These are phyloP conservation scores for Globisporangium parvum DNA, from an alignment of 352 stramenopile genomes.

Conservation along the genomic window DNA sequence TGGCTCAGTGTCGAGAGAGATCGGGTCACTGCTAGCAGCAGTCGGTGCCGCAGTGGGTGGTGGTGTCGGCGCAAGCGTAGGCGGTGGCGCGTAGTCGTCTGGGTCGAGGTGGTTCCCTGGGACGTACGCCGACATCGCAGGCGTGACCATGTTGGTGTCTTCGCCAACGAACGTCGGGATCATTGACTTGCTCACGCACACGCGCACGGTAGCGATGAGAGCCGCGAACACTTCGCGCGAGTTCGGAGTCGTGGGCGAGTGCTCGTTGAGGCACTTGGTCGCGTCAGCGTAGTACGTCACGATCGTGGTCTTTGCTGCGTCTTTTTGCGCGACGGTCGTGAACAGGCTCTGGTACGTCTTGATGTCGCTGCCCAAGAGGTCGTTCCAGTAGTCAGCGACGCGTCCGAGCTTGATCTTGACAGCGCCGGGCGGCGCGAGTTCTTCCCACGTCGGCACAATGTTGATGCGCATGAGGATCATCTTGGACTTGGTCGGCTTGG, in stretches of 20 bases:
- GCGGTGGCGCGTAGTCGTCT: constrained; percentile 1
- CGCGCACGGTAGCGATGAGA: not conserved
- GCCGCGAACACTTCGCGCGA: not conserved
- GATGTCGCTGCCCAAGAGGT: constrained; percentile 1
- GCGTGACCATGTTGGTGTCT: constrained; percentile 3
- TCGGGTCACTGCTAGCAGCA: too few relatives aligned
- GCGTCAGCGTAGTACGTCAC: constrained; percentile 1
- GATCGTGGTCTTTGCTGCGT: not conserved
- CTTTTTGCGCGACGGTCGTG: not conserved
- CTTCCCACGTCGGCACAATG: not conserved
- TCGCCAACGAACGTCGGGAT: constrained; percentile 3
- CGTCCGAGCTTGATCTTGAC: constrained; percentile 2
- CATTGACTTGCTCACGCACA: not conserved
- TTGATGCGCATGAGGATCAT: constrained; percentile 7
- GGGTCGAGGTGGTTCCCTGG: constrained; percentile 1
- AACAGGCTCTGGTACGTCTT: not conserved
- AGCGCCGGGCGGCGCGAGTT: not conserved
- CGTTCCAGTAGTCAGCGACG: constrained; percentile 1
- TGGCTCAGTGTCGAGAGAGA: too few relatives aligned
- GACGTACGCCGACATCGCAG: constrained; percentile 1
- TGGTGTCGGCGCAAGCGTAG: not conserved
- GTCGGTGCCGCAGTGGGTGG: not conserved
- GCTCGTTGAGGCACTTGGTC: constrained; percentile 1
- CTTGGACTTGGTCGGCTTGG: constrained; percentile 6
- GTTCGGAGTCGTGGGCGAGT: constrained; percentile 1